phyloP scores from a whole-genome alignment of 331 rosid genomes.

The Malus hybrid region DNA sequence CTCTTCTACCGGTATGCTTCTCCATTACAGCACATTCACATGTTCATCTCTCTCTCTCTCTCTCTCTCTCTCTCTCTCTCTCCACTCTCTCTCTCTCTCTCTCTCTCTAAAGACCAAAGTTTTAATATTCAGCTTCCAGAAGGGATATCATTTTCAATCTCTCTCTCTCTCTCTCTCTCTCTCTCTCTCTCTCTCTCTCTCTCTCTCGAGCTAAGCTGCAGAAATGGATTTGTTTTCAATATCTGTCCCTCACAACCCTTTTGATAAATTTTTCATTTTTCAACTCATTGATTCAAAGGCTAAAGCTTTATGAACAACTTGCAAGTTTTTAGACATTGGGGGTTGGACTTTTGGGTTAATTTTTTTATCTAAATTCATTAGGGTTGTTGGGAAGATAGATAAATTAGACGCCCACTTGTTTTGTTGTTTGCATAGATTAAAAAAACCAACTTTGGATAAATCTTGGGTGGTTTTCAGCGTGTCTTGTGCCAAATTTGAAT shows the following conservation, averaged over 20 bases:
- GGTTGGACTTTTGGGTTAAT: constrained; percentile 32
- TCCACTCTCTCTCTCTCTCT: not conserved
- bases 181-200: not conserved
- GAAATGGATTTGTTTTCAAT: not conserved
- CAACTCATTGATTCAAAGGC: not conserved
- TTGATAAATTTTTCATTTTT: not conserved
- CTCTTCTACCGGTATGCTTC: not conserved
- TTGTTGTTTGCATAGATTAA: not conserved
- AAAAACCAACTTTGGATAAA: not conserved
- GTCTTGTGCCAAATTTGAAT: not conserved
- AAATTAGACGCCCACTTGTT: not conserved
- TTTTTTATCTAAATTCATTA: not conserved
- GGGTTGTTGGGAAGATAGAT: constrained; percentile 9
- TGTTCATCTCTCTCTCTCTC: not conserved
- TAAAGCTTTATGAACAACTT: constrained; percentile 9
- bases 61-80: not conserved
- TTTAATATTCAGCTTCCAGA: constrained; percentile 17
- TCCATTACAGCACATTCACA: constrained; percentile 1
- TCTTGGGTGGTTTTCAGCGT: constrained; percentile 14
- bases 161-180: constrained; percentile 5
- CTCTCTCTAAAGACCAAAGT: not conserved
- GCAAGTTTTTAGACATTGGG: not conserved
- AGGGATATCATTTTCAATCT: constrained; percentile 7
- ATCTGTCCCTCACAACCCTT: not conserved
- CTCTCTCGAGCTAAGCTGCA: not conserved